These are phyloP conservation scores for Emergomyces africanus DNA, from an alignment of 2,329 filamentous ascomycete species.

Conservation along the genomic window DNA sequence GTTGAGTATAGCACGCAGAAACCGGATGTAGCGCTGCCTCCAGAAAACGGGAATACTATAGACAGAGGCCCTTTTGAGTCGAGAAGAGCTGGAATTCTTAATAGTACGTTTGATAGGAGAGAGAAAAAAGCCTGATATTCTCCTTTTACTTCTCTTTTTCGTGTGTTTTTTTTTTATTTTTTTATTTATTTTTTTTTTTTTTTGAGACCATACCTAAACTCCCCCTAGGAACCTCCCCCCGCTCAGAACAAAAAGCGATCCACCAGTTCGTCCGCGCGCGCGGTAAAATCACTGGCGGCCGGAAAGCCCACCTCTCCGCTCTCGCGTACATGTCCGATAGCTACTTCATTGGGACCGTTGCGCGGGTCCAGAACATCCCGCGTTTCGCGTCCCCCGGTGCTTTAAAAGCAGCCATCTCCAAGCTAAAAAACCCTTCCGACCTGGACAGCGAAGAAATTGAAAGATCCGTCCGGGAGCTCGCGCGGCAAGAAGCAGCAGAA, in stretches of 20 bases:
- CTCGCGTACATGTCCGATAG: constrained; percentile 88
- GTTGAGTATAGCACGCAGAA: constrained; percentile 55
- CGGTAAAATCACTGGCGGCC: constrained; percentile 66
- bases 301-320: constrained; percentile 70
- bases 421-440: constrained; percentile 32
- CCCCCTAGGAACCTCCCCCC: constrained; percentile 24
- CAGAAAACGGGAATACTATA: constrained; percentile 20
- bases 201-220: background rate
- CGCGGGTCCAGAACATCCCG: constrained; percentile 68
- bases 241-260: constrained; percentile 54
- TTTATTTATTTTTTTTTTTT: no score
- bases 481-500: constrained; percentile 31
- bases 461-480: constrained; percentile 29
- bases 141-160: background rate
- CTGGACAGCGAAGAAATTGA: constrained; percentile 29
- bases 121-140: background rate
- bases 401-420: constrained; percentile 26
- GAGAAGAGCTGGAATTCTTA: constrained; percentile 43
- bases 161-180: background rate
- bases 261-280: constrained; percentile 39
- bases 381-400: constrained; percentile 47
- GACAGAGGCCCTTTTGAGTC: constrained; percentile 44
- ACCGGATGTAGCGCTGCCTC: constrained; percentile 39
- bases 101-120: constrained; percentile 28
- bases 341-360: constrained; percentile 85